Percentiles rank a stretch among this genome's conserved stretches.
Evolutionary conservation across 495 filamentous ascomycete genomes (phyloP).

Genomic region (Penicillium lagena): DNA sequence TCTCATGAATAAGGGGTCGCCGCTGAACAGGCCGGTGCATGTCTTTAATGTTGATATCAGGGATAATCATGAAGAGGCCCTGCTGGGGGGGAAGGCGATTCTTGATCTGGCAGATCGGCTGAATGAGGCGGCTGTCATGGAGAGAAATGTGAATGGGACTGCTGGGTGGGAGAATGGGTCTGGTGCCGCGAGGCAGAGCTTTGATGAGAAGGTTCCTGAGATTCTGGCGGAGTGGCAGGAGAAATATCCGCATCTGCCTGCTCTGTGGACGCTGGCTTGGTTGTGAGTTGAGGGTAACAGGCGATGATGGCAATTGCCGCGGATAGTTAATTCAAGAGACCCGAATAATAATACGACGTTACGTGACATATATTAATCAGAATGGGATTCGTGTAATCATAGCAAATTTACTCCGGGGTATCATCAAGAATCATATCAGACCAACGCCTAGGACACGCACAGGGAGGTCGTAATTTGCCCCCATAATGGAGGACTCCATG

Average conservation of each 20-base stretch:
- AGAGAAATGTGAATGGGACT: slow-evolving; percentile 57
- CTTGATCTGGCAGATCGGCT: slow-evolving; percentile 83
- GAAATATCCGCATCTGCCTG: slow-evolving; percentile 83
- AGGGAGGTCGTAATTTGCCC: too few relatives aligned
- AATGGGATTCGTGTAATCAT: too few relatives aligned
- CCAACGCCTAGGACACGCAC: too few relatives aligned
- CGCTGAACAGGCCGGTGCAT: slow-evolving; percentile 86
- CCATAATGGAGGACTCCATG: too few relatives aligned
- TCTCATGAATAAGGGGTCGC: slow-evolving; percentile 72
- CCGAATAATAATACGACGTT: too few relatives aligned
- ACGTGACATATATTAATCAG: too few relatives aligned
- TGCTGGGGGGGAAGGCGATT: slow-evolving; percentile 86
- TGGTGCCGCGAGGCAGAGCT: slow-evolving; percentile 61
- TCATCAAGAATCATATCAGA: too few relatives aligned
- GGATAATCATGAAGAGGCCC: slow-evolving; percentile 96
- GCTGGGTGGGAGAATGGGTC: slow-evolving; percentile 63
- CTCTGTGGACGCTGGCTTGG: slow-evolving; percentile 93
- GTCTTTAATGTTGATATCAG: slow-evolving; percentile 98
- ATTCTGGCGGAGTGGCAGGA: slow-evolving; percentile 96
- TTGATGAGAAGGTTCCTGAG: slow-evolving; percentile 91
- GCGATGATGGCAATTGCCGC: background rate
- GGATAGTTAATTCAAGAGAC: background rate
- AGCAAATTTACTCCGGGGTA: too few relatives aligned
- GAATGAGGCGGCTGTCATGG: slow-evolving; percentile 74
- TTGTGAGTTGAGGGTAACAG: slow-evolving; percentile 44